Conservation (phyloP, 306 rosid species). For the Spatholobus suberectus region DNA sequence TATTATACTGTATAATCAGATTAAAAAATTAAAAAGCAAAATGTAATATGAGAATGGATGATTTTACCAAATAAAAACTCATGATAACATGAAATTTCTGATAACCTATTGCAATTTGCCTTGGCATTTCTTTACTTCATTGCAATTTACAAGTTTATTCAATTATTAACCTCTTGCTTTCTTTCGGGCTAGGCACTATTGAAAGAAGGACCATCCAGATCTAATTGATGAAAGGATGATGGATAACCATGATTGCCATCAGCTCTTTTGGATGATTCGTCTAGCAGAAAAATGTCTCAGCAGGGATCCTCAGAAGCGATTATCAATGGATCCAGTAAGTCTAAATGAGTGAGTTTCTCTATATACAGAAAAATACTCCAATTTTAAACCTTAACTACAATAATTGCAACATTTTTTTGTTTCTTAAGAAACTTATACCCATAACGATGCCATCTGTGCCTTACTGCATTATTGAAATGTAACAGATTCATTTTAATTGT, state of each 20-base stretch:
- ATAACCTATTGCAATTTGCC: background rate
- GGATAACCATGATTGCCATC: slow-evolving; percentile 68
- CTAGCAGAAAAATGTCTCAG: slow-evolving; percentile 70
- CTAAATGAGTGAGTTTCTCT: background rate
- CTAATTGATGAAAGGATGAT: slow-evolving; percentile 65
- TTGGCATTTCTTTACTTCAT: background rate
- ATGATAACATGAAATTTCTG: background rate
- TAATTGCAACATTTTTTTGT: no score
- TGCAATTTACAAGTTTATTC: background rate
- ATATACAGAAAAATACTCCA: no score
- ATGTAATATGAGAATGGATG: background rate
- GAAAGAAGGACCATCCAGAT: slow-evolving; percentile 73
- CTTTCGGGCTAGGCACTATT: slow-evolving; percentile 74
- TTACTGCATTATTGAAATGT: no score
- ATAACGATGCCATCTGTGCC: no score
- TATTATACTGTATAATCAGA: no score
- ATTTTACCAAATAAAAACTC: background rate
- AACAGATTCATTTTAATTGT: no score
- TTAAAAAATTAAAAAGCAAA: background rate
- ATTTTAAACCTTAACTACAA: no score
- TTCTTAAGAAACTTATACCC: no score
- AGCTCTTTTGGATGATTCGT: slow-evolving; percentile 77
- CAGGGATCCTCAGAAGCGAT: slow-evolving; percentile 66
- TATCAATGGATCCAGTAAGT: slow-evolving; percentile 61
- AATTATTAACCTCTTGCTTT: background rate